Evolutionary conservation across 1,284 basidiomycete genomes (phyloP).

Genomic region (Leccinum fallax): DNA sequence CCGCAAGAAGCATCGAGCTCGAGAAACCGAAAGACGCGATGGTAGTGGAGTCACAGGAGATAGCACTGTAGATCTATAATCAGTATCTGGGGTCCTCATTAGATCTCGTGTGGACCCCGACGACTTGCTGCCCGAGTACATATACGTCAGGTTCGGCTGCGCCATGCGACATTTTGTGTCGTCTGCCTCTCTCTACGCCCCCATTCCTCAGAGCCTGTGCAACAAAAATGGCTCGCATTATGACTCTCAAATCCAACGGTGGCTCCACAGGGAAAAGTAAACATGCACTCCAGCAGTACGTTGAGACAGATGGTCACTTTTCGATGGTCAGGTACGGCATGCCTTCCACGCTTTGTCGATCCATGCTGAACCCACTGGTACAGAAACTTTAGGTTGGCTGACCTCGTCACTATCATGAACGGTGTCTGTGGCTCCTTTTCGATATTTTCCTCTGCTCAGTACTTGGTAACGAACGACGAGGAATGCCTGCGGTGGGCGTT

Average conservation of each 20-base stretch:
- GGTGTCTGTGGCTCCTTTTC: conserved; percentile 98
- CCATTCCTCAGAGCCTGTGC: conserved; percentile 2
- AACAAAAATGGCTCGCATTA: conserved; percentile 27
- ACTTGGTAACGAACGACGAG: conserved; percentile 82
- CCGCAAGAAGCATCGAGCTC: conserved; percentile 68
- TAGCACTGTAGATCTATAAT: conserved; percentile 1
- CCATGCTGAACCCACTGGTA: conserved; percentile 18
- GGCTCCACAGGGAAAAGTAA: conserved; percentile 19
- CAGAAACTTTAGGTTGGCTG: conserved; percentile 97
- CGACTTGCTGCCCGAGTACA: neutral
- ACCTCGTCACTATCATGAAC: conserved; percentile 99
- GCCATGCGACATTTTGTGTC: conserved; percentile 29
- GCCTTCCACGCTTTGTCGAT: conserved; percentile 16
- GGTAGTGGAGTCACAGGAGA: conserved; percentile 25
- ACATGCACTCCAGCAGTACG: conserved; percentile 78
- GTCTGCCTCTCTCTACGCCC: conserved; percentile 27
- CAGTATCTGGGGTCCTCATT: conserved; percentile 20
- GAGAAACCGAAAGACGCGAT: conserved; percentile 44
- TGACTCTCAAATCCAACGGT: conserved; percentile 36
- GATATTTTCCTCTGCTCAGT: conserved; percentile 90
- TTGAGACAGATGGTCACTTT: conserved; percentile 90
- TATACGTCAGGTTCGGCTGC: conserved; percentile 15
- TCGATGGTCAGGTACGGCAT: conserved; percentile 82
- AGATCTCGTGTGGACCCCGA: conserved; percentile 23
- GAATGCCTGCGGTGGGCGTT: conserved; percentile 86